Evolutionary conservation across 2,329 filamentous ascomycete species (phyloP).

Genomic region (Fusarium albidum): DNA sequence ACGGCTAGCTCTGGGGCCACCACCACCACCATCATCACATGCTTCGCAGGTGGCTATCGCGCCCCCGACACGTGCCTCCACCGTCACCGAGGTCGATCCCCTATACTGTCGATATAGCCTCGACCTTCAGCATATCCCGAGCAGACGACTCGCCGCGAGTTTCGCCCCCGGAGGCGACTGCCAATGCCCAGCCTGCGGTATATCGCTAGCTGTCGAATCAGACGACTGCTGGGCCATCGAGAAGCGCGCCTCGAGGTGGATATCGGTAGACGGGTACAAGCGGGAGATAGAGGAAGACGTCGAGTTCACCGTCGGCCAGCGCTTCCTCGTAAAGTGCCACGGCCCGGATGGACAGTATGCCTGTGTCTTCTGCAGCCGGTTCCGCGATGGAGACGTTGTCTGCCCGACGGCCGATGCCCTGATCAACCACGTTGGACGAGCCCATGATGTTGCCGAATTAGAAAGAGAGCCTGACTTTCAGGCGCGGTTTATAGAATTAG

Average conservation of each 20-base stretch:
- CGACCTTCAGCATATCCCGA: constrained; percentile 29
- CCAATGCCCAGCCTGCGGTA: constrained; percentile 31
- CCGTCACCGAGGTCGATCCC: constrained; percentile 16
- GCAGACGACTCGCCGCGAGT: constrained; percentile 21
- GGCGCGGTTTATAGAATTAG: constrained; percentile 21
- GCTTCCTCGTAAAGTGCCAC: constrained; percentile 38
- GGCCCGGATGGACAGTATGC: constrained; percentile 36
- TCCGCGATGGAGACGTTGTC: constrained; percentile 30
- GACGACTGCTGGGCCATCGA: constrained; percentile 36
- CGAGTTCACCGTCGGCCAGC: constrained; percentile 34
- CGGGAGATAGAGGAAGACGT: constrained; percentile 35
- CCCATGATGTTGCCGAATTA: constrained; percentile 29
- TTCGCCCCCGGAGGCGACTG: constrained; percentile 29
- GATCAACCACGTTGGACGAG: constrained; percentile 30
- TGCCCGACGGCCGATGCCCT: constrained; percentile 31
- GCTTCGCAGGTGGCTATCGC: background rate
- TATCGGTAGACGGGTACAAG: constrained; percentile 24
- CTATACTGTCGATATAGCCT: constrained; percentile 37
- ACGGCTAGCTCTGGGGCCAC: background rate
- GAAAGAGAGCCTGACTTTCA: constrained; percentile 35
- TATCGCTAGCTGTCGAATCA: constrained; percentile 23
- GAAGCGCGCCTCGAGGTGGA: constrained; percentile 21
- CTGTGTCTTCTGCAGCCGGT: constrained; percentile 33
- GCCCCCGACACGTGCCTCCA: background rate
- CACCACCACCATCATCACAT: background rate